These are phyloP conservation scores for Pseudocercospora eumusae DNA, from an alignment of 2,329 filamentous ascomycete species.

Conservation along the genomic window DNA sequence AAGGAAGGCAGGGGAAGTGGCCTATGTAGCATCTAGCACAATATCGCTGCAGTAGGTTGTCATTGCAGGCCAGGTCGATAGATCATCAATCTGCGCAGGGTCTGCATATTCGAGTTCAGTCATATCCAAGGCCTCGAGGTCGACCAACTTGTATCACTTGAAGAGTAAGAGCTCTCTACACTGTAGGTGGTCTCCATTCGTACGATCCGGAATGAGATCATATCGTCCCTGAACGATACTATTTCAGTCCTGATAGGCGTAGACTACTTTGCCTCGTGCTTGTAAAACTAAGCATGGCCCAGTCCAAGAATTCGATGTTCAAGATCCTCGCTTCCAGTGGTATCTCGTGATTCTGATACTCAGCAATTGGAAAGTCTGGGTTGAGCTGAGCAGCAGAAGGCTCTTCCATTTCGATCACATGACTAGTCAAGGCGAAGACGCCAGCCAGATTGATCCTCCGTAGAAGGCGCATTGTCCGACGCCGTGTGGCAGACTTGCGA, in stretches of 20 bases:
- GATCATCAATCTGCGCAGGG: too few relatives aligned
- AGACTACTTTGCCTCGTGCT: neutral
- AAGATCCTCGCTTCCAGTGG: conserved; percentile 5
- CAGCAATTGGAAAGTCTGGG: neutral
- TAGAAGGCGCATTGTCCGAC: neutral
- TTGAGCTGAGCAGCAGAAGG: neutral
- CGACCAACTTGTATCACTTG: neutral
- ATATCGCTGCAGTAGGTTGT: too few relatives aligned
- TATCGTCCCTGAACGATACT: neutral
- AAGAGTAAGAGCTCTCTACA: neutral
- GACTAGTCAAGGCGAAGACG: neutral
- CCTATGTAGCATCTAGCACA: too few relatives aligned
- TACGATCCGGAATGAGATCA: neutral
- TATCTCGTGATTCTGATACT: neutral
- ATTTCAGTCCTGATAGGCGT: neutral
- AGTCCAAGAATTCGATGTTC: conserved; percentile 5
- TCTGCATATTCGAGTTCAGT: too few relatives aligned
- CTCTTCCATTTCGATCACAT: conserved; percentile 4
- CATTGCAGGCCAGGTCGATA: too few relatives aligned
- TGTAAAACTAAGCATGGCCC: conserved; percentile 5
- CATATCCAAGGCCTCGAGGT: neutral
- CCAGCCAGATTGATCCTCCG: conserved; percentile 2
- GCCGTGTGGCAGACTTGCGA: neutral
- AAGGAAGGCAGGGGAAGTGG: too few relatives aligned
- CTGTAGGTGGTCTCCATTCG: neutral